These are phyloP conservation scores for Limonomyces culmigenus DNA, from an alignment of 1,284 basidiomycete species.

Conservation along the genomic window DNA sequence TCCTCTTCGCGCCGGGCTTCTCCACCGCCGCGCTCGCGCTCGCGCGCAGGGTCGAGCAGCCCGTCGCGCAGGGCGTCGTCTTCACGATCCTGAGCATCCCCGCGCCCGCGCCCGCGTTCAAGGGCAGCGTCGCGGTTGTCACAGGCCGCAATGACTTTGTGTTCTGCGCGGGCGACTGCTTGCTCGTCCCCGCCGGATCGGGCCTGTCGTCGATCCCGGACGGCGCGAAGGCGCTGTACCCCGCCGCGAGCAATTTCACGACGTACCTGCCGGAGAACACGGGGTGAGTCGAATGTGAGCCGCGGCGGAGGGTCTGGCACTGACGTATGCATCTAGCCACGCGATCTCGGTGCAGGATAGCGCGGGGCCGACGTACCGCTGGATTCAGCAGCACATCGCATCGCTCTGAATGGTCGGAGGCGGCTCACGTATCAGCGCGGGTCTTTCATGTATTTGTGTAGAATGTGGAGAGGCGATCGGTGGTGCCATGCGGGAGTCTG, in stretches of 20 bases:
- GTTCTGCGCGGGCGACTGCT: constrained; percentile 9
- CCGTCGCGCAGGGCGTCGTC: constrained; percentile 8
- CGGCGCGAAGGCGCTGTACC: constrained; percentile 6
- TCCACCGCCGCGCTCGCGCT: constrained; percentile 4
- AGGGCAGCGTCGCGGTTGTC: constrained; percentile 7
- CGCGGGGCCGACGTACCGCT: too few relatives aligned
- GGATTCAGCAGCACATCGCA: too few relatives aligned
- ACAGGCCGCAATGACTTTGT: constrained; percentile 8
- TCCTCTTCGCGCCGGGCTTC: constrained; percentile 8
- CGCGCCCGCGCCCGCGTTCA: constrained; percentile 6
- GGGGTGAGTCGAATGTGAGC: too few relatives aligned
- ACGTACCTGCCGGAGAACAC: constrained; percentile 7
- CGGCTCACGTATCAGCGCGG: too few relatives aligned
- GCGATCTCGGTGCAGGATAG: too few relatives aligned
- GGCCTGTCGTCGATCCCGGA: constrained; percentile 5
- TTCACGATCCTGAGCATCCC: constrained; percentile 6
- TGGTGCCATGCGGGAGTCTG: too few relatives aligned
- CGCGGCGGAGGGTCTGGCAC: too few relatives aligned
- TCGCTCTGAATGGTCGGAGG: too few relatives aligned
- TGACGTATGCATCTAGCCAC: too few relatives aligned
- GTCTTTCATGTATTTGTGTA: too few relatives aligned
- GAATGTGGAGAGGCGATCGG: too few relatives aligned
- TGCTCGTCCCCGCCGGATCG: constrained; percentile 6
- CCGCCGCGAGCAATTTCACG: constrained; percentile 7
- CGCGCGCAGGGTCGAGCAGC: constrained; percentile 6